Base-by-base conservation (phyloP, 108 stramenopile genomes). In the Heterococcus sp. region DNA sequence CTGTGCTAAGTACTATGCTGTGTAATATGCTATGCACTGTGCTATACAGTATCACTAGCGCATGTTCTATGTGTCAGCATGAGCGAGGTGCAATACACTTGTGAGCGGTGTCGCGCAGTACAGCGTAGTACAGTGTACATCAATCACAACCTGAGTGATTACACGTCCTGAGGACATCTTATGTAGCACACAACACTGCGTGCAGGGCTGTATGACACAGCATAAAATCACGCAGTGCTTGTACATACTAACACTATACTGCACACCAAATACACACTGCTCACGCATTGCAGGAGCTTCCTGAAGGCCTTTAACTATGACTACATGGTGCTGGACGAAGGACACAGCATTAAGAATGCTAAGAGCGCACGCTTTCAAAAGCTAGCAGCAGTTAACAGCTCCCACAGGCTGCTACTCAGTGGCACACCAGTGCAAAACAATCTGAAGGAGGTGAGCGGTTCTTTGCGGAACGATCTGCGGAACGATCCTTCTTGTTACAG, bases 141-240 rank as follows among this genome's bases (percentile, higher is more conserved):
- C 14, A 71, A 69, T 31, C 21, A 39, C 29, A 71, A 21, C 14
- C n/a, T n/a, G n/a, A n/a, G n/a, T n/a, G n/a, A n/a, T n/a, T n/a
- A n/a, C n/a, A n/a, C n/a, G n/a, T n/a, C 35, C 28, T 36, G 95
- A 97, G 82, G 90, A 94, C 35, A 92, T 92, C 11, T 8, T 21
- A 73, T 94, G 38, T 91, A 91, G 71, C 95, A 95, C 46, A 58
- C 46, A 58, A 58, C 46, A n/a, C n/a, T n/a, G n/a, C n/a, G n/a
- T n/a, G n/a, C n/a, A n/a, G n/a, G n/a, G n/a, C n/a, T n/a, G n/a
- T n/a, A n/a, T n/a, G 46, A 8, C 46, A 58, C 46, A 58, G 46
- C 46, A 58, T 58, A 21, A 58, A n/a, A 58, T 58, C 46, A 14
- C 46, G 21, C 46, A 58, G 21, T 58, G 46, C 21, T 21, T 58